phyloP scores from a whole-genome alignment of 2,329 filamentous ascomycete genomes.

The Fusarium sp. region DNA sequence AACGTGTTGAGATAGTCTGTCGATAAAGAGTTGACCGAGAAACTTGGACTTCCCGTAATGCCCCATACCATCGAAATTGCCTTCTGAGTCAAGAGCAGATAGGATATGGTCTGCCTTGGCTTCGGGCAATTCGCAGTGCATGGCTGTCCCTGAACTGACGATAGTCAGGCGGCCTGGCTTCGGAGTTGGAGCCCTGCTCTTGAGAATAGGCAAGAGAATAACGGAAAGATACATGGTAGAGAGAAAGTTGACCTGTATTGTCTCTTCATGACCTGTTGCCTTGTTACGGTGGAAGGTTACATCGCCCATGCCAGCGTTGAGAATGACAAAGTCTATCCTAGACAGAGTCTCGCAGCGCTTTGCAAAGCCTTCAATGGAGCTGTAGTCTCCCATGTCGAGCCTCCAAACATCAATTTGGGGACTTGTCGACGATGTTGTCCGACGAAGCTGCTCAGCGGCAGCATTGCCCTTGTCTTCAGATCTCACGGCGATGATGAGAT shows the following conservation, averaged over 20 bases:
- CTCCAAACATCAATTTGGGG: not conserved
- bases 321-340: not conserved
- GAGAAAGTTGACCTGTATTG: slow-evolving; percentile 4
- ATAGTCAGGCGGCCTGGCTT: not conserved
- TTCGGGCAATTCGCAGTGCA: not conserved
- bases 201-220: not conserved
- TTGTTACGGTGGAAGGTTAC: not conserved
- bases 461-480: not conserved
- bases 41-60: not conserved
- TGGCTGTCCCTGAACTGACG: not conserved
- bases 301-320: slow-evolving; percentile 4
- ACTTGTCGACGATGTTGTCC: rapidly evolving
- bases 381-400: not conserved
- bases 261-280: not conserved
- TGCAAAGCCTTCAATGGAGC: not conserved
- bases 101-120: not conserved
- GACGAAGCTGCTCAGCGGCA: not conserved
- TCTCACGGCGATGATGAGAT: not conserved
- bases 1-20: not conserved
- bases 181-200: not conserved
- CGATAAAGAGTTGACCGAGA: not conserved
- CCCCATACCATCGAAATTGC: not conserved
- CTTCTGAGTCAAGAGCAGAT: not conserved
- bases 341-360: not conserved
- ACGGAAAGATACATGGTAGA: not conserved